Percentiles rank a stretch among this genome's conserved stretches.
Conservation (phyloP, 2,329 filamentous ascomycete genomes). For the Erysiphe pisi region DNA sequence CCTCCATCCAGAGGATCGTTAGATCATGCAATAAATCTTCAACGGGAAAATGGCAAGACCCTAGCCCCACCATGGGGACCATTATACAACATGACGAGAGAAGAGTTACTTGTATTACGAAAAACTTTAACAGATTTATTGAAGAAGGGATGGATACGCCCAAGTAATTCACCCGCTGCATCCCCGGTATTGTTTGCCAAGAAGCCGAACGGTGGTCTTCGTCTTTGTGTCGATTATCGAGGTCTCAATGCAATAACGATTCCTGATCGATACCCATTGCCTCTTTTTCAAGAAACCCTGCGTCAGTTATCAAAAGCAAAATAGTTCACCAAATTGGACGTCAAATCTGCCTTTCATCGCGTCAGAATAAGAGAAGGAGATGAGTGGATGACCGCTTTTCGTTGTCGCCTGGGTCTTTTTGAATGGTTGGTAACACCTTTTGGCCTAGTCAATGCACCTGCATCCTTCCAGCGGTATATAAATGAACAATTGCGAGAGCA, state of each 20-base stretch:
- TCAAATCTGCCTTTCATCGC: background rate
- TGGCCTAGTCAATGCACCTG: too few relatives aligned
- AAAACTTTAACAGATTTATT: background rate
- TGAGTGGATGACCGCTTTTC: too few relatives aligned
- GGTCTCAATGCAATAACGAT: conserved; percentile 6
- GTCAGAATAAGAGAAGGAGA: background rate
- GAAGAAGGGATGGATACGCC: background rate
- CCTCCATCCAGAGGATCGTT: too few relatives aligned
- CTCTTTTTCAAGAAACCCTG: background rate
- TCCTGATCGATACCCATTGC: conserved; percentile 10
- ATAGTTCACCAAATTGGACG: background rate
- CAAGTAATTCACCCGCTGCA: background rate
- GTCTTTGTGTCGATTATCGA: background rate
- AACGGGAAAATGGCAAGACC: background rate
- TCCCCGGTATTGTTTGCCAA: background rate
- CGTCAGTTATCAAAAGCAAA: background rate
- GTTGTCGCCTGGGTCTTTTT: too few relatives aligned
- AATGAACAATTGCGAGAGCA: too few relatives aligned
- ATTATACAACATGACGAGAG: conserved; percentile 12
- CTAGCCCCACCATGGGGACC: background rate
- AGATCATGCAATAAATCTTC: background rate
- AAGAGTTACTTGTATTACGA: background rate
- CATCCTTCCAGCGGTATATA: too few relatives aligned
- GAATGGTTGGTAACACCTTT: too few relatives aligned
- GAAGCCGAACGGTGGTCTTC: background rate